phyloP scores from a whole-genome alignment of 148 eudicot genomes.

The Polygonum maritimum region DNA sequence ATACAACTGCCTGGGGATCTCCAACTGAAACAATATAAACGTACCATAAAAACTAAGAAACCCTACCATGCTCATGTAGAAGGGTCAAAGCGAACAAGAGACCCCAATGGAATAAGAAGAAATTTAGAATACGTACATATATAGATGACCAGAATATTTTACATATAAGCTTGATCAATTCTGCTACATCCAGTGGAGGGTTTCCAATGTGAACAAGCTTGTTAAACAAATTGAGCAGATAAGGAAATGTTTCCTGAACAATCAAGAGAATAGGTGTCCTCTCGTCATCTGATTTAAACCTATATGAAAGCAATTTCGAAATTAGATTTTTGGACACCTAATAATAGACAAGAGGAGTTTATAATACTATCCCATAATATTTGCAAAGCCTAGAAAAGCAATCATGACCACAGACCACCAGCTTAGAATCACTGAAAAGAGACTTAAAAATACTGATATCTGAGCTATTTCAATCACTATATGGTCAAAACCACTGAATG shows the following conservation, averaged over 20 bases:
- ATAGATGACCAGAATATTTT: constrained; percentile 98
- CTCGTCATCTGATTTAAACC: constrained; percentile 99
- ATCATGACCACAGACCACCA: not conserved
- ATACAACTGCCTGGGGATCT: constrained; percentile 86
- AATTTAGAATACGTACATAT: constrained; percentile 51
- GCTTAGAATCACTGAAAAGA: constrained; percentile 3
- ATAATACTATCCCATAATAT: not conserved
- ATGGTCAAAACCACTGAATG: not conserved
- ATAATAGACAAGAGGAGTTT: not conserved
- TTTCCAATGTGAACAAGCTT: constrained; percentile 69
- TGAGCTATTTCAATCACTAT: not conserved
- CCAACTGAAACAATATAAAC: constrained; percentile 44
- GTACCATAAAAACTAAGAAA: not conserved
- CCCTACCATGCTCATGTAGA: not conserved
- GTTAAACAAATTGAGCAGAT: constrained; percentile 65
- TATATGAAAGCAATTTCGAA: constrained; percentile 16
- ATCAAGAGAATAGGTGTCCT: constrained; percentile 66
- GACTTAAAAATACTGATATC: not conserved
- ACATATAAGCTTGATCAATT: constrained; percentile 89
- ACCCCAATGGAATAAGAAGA: not conserved
- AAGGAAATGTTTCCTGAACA: constrained; percentile 93
- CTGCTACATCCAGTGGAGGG: constrained; percentile 84
- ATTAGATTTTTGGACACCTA: not conserved
- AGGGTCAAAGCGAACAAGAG: not conserved
- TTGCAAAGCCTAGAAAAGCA: not conserved